Conservation (phyloP, 768 basidiomycete genomes). For the Psilocybe cyanescens region DNA sequence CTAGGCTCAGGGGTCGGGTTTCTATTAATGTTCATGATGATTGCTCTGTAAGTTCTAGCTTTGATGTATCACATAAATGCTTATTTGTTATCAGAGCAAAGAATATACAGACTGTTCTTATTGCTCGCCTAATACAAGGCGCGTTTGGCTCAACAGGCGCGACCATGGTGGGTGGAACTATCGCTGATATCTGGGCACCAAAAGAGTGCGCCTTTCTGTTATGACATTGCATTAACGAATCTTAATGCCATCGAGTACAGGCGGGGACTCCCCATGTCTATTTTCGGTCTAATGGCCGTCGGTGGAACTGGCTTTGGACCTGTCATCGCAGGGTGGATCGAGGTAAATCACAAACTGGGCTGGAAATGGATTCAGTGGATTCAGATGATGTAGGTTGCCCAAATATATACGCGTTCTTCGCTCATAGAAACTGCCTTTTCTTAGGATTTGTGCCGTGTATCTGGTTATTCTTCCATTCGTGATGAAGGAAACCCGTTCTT, state of each 20-base stretch:
- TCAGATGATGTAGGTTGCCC: slow-evolving; percentile 28
- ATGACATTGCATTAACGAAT: neutral
- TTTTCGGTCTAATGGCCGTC: slow-evolving; percentile 67
- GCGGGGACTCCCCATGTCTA: slow-evolving; percentile 78
- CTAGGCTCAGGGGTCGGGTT: slow-evolving; percentile 54
- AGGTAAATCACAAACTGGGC: slow-evolving; percentile 28
- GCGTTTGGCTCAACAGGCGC: slow-evolving; percentile 71
- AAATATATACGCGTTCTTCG: neutral
- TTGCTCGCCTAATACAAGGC: slow-evolving; percentile 68
- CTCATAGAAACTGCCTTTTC: neutral
- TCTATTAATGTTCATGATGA: slow-evolving; percentile 53
- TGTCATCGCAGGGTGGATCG: slow-evolving; percentile 30
- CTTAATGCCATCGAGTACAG: slow-evolving; percentile 34
- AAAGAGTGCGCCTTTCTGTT: slow-evolving; percentile 46
- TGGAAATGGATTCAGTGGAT: slow-evolving; percentile 37
- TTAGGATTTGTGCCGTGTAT: slow-evolving; percentile 56
- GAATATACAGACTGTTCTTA: slow-evolving; percentile 65
- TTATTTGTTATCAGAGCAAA: slow-evolving; percentile 33
- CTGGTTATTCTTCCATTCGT: slow-evolving; percentile 53
- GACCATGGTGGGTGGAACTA: slow-evolving; percentile 76
- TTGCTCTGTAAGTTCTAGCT: slow-evolving; percentile 41
- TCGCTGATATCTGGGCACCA: slow-evolving; percentile 70
- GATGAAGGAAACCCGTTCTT: slow-evolving; percentile 74
- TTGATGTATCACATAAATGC: neutral
- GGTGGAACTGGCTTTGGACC: slow-evolving; percentile 38